Conservation (phyloP, 2,329 filamentous ascomycete species). For the Hypoxylon sp. region DNA sequence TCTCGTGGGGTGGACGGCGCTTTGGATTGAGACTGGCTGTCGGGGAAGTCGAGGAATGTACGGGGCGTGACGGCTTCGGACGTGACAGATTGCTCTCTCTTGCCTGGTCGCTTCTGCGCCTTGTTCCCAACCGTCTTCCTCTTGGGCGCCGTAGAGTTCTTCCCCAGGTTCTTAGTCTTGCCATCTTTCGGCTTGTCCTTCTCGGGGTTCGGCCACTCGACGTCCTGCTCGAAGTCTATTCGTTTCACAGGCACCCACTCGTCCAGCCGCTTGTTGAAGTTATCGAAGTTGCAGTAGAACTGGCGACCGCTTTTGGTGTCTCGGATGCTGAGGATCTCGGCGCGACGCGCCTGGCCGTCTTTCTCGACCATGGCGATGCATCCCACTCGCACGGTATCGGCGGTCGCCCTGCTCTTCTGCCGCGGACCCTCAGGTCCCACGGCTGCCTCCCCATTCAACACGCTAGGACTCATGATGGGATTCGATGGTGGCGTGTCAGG, state of each 20-base stretch:
- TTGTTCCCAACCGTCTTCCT: constrained; percentile 66
- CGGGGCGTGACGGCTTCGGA: constrained; percentile 64
- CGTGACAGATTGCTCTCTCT: constrained; percentile 63
- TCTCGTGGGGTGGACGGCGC: constrained; percentile 55
- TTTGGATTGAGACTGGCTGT: constrained; percentile 56
- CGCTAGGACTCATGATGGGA: constrained; percentile 63
- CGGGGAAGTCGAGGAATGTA: constrained; percentile 62
- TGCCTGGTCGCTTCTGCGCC: constrained; percentile 62
- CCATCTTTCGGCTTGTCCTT: constrained; percentile 79
- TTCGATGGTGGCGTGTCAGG: constrained; percentile 39
- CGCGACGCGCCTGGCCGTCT: constrained; percentile 86
- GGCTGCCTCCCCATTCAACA: constrained; percentile 59
- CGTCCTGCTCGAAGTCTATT: constrained; percentile 87
- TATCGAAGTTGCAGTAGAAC: constrained; percentile 97
- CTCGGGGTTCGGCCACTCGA: constrained; percentile 95
- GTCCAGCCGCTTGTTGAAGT: constrained; percentile 87
- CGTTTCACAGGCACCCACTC: constrained; percentile 89
- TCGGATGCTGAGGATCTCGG: constrained; percentile 94
- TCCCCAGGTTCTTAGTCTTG: constrained; percentile 79
- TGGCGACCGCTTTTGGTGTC: constrained; percentile 87
- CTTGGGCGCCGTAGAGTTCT: constrained; percentile 70
- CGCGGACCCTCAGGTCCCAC: constrained; percentile 66
- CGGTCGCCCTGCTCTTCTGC: constrained; percentile 82
- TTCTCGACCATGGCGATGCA: constrained; percentile 70
- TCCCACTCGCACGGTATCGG: constrained; percentile 75